Evolutionary conservation across 768 basidiomycete genomes (phyloP), one percentile per base, ranked within the genome.

Genomic region (Phylloporus sp.): DNA sequence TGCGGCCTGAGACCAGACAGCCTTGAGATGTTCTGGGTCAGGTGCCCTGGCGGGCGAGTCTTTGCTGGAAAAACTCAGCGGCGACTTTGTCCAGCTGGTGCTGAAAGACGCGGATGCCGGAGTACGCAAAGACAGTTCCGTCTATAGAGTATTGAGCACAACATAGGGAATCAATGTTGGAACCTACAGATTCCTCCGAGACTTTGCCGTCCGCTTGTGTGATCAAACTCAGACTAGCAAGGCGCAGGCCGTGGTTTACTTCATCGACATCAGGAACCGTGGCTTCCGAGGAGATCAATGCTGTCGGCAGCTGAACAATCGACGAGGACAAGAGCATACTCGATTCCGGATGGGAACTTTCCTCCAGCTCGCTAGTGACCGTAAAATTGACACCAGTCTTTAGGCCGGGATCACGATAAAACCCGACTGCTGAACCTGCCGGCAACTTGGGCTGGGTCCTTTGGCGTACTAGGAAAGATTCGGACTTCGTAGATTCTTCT

Each of bases 21-120:
- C 82, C 65, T 86, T 90, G 42, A 92, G 70, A 53, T 87, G 87
- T 58, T 90, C 88, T n/a, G 85, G 84, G 62, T 89, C 86, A 6
- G 86, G 84, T 31, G 73, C 75, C 42, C 85, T 75, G 32, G 79
- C 76, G 14, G 84, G 74, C 9, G 81, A 78, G 28, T 90, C 86
- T 62, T 88, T 89, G 39, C 77, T 60, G 9, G 79, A 62, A 42
- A 83, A 70, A 53, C 67, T 77, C 50, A 81, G 58, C 36, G 68
- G 63, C 9, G 73, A 72, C 57, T 77, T 75, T 37, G 74, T 64
- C 81, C 85, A 84, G 9, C 78, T 65, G n/a, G 64, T 56, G 17
- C 34, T 59, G 27, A 68, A 68, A 20, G 64, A 64, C 4, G 64
- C 53, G 9, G 64, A 68, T 24, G 76, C 73, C 17, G 77, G 74